Evolutionary conservation across 495 filamentous ascomycete species (phyloP).

Genomic region (Penicillium ochrochloron): DNA sequence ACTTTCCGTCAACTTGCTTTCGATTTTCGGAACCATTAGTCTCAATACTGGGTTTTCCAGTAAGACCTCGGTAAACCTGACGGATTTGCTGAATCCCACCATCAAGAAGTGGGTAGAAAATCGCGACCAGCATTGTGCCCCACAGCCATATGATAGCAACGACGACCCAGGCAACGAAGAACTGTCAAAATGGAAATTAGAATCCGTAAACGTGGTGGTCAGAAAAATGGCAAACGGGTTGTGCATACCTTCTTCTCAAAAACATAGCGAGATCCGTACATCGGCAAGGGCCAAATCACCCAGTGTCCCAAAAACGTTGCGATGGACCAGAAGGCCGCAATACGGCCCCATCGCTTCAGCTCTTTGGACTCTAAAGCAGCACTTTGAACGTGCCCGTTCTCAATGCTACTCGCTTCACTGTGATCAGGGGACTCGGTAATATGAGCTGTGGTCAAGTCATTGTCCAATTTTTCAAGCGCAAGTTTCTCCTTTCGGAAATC

Average conservation of each 20-base stretch:
- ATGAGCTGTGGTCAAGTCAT: slow-evolving; percentile 31
- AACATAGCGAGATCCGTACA: slow-evolving; percentile 46
- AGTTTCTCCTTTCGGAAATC: slow-evolving; percentile 44
- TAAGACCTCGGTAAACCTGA: slow-evolving; percentile 30
- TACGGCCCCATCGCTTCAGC: slow-evolving; percentile 42
- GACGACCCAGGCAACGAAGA: slow-evolving; percentile 79
- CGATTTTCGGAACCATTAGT: not conserved
- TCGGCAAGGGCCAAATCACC: slow-evolving; percentile 48
- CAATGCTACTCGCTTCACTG: not conserved
- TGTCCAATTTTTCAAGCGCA: slow-evolving; percentile 36
- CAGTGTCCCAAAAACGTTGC: slow-evolving; percentile 46
- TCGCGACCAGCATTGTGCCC: slow-evolving; percentile 40
- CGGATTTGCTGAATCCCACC: slow-evolving; percentile 37
- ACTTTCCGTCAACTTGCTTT: slow-evolving; percentile 10
- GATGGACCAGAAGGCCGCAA: slow-evolving; percentile 42
- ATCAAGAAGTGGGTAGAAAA: slow-evolving; percentile 42
- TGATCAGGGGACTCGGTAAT: not conserved
- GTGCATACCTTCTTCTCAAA: slow-evolving; percentile 36
- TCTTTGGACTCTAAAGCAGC: slow-evolving; percentile 28
- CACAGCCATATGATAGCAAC: slow-evolving; percentile 80
- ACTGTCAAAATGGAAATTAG: slow-evolving; percentile 36
- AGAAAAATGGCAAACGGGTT: not conserved
- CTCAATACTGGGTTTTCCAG: not conserved
- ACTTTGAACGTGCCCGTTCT: slow-evolving; percentile 15
- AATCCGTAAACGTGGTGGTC: not conserved